phyloP scores from a whole-genome alignment of 495 filamentous ascomycete species.

The Aspergillus kassunensis region DNA sequence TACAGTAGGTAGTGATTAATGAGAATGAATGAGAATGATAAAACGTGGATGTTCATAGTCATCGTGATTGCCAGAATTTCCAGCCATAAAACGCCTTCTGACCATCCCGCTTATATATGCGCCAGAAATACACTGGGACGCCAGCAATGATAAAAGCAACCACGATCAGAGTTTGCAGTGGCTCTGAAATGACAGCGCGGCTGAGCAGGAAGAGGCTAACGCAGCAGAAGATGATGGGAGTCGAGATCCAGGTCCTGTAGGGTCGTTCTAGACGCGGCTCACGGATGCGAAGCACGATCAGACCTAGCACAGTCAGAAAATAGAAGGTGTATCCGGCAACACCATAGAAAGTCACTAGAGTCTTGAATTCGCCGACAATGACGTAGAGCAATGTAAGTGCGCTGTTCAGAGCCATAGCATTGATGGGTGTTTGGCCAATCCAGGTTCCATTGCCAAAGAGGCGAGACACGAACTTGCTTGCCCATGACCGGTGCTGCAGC shows the following conservation, averaged over 20 bases:
- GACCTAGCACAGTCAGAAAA: conserved; percentile 88
- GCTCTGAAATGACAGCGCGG: conserved; percentile 81
- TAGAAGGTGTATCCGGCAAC: conserved; percentile 97
- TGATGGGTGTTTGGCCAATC: conserved; percentile 77
- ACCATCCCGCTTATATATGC: conserved; percentile 58
- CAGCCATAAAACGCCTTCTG: conserved; percentile 46
- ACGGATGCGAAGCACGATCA: conserved; percentile 84
- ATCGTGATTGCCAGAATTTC: conserved; percentile 58
- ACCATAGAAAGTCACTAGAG: conserved; percentile 92
- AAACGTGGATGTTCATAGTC: conserved; percentile 6
- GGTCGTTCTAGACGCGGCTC: conserved; percentile 86
- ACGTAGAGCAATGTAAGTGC: conserved; percentile 70
- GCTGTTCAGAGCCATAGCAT: conserved; percentile 80
- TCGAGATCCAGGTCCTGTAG: conserved; percentile 93
- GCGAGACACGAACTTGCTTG: conserved; percentile 50
- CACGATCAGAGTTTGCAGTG: conserved; percentile 83
- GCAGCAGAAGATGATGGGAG: conserved; percentile 96
- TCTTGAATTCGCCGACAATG: conserved; percentile 81
- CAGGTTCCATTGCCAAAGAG: conserved; percentile 58
- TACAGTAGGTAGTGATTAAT: neutral
- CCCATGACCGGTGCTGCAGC: conserved; percentile 55
- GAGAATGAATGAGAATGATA: neutral
- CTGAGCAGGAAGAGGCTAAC: conserved; percentile 89
- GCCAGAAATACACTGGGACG: conserved; percentile 83
- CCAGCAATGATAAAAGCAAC: conserved; percentile 78